Base-by-base conservation (phyloP, 169 alveolate species). In the Babesia ovis region DNA sequence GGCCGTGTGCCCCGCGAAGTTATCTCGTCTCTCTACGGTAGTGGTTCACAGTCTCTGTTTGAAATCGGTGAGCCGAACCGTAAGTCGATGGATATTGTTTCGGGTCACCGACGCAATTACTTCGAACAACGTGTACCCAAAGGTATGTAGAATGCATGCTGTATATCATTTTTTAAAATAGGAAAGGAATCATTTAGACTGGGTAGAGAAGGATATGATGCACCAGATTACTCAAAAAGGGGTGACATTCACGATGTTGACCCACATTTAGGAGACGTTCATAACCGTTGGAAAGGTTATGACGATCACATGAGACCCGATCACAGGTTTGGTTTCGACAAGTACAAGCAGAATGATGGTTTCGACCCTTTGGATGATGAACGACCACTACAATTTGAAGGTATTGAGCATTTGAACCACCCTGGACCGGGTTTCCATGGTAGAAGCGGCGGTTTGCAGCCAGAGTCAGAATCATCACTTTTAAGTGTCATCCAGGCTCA, bases 61-160 rank as follows among this genome's bases (percentile, higher is more conserved):
- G 74, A 64, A 3, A 59, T 43, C 23, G 74, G 74, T 5, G 74
- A 64, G 20, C 29, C 48, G 20, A 18, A 45, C 18, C 45, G 62
- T 2, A 64, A 64, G 31, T 31, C 64, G 25, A 32, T 64, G 74
- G 62, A 64, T 11, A 8, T 43, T 29, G 61, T 39, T 12, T 2
- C 46, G 1, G 74, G 62, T 16, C 74, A 64, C 45, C 42, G 74
- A 8, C 74, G 74, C 50, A 16, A n/a, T 50, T 64, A 64, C 53
- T 64, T 64, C 61, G 74, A 64, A 25, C 74, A 64, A n/a, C 74
- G 74, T 25, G 2, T 31, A 0, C 74, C 45, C 3, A 64, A 64
- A 32, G 71, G 61, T 54, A 16, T 0, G 61, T 54, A 9, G 55
- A 23, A 20, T 23, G 1, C n/a, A 25, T 29, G 25, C 2, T 31